Conservation (phyloP, 306 rosid species). For the Vachellia collinsii region DNA sequence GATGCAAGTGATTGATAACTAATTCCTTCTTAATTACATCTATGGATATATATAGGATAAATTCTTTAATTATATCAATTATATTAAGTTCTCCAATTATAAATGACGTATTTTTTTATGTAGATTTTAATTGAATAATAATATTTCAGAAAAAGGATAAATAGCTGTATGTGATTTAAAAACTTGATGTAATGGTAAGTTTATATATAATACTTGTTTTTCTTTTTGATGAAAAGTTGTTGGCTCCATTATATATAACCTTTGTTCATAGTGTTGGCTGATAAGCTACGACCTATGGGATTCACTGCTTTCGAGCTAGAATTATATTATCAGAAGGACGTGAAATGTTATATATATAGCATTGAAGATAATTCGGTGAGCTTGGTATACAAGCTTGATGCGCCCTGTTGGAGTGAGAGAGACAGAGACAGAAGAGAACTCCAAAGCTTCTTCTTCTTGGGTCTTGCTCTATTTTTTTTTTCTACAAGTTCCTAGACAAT, state of each 20-base stretch:
- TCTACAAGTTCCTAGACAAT: slow-evolving; percentile 62
- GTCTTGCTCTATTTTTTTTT: slow-evolving; percentile 33
- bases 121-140: too few species aligned
- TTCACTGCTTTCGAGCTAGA: not conserved
- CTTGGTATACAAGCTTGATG: too few species aligned
- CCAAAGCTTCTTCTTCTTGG: slow-evolving; percentile 39
- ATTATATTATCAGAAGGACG: not conserved
- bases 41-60: not conserved
- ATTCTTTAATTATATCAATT: too few species aligned
- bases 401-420: too few species aligned
- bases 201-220: not conserved
- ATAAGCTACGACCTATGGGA: not conserved
- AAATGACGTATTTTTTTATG: too few species aligned
- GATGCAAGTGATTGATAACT: not conserved
- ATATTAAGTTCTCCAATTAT: too few species aligned
- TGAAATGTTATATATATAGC: not conserved
- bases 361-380: not conserved
- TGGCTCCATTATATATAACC: not conserved
- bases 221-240: not conserved
- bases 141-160: too few species aligned
- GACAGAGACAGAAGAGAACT: slow-evolving; percentile 8
- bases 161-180: too few species aligned
- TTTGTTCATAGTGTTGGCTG: not conserved
- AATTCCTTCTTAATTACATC: not conserved
- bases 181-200: too few species aligned